Evolutionary conservation across 2,329 filamentous ascomycete species (phyloP), one percentile per base, ranked within the genome.

Genomic region (Calonectria pteridis): DNA sequence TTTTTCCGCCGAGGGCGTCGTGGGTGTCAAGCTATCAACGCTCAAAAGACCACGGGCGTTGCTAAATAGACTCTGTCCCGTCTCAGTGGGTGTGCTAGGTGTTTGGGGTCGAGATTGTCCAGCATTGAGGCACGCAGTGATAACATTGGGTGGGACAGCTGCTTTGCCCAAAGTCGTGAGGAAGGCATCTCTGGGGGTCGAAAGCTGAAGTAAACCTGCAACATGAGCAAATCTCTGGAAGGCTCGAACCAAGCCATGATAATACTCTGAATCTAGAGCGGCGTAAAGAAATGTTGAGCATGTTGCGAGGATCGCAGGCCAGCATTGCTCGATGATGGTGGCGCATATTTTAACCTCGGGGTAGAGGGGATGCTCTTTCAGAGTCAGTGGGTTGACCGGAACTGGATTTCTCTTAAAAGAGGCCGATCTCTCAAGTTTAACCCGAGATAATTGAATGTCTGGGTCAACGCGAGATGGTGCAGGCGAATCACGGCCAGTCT

Each of bases 151-250:
- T 4, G 97, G 97, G 3, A 98, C 94, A 10, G 97, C 95, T 53
- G 96, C 93, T 85, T 99, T 99, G 0, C 95, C 95, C 4, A 99
- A 87, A 0, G 96, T 98, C 0, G 97, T 98, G 40, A 99, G 88
- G 80, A 99, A 97, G 0, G 97, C 97, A 87, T 99, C 97, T 76
- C 97, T 90, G 0, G 97, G 96, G 0, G 96, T 98, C 16, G 90
- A 88, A 13, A 98, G 90, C 75, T 96, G 92, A 11, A 99, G 86
- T 59, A 99, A 88, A 6, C 97, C 97, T 49, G 97, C 95, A 3
- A 98, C 96, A 82, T 99, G 97, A 0, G 97, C 94, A 80, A 99
- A 94, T 77, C 97, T 95, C 80, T 99, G 97, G 78, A 98, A 98
- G 0, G 96, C 94, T 77, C 97, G 91, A 29, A 99, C 96, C 1